A percentile compares a stretch with the other conserved stretches of the same genome.
Evolutionary conservation across 352 stramenopile species (phyloP).

Genomic region (Globisporangium orthogonon): DNA sequence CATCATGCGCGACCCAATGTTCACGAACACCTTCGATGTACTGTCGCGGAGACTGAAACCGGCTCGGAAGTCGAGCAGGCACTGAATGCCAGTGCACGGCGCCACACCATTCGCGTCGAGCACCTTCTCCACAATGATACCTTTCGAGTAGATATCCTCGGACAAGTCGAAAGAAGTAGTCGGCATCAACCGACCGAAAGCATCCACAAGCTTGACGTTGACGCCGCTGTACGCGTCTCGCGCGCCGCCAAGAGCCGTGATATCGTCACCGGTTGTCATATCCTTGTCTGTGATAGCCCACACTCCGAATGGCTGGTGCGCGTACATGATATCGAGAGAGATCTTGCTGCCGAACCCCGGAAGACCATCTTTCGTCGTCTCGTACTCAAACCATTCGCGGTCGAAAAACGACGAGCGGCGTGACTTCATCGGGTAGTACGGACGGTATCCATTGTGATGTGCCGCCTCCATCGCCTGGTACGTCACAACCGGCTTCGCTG

Average conservation of each 20-base stretch:
- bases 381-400: conserved; percentile 72
- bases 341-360: conserved; percentile 49
- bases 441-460: conserved; percentile 49
- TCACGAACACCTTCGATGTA: conserved; percentile 32
- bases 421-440: conserved; percentile 82
- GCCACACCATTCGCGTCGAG: conserved; percentile 19
- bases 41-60: conserved; percentile 35
- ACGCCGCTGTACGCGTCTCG: conserved; percentile 28
- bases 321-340: conserved; percentile 44
- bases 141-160: conserved; percentile 38
- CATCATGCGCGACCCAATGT: conserved; percentile 87
- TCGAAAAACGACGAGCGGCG: conserved; percentile 89
- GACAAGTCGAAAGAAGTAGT: conserved; percentile 25
- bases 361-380: conserved; percentile 34
- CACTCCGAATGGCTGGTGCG: conserved; percentile 69
- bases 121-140: conserved; percentile 45
- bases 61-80: conserved; percentile 48
- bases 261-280: conserved; percentile 12
- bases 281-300: conserved; percentile 60
- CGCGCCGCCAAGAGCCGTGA: conserved; percentile 28
- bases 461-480: conserved; percentile 69
- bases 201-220: conserved; percentile 31
- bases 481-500: conserved; percentile 30
- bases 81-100: conserved; percentile 30
- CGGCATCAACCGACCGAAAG: conserved; percentile 21